Percentiles rank a stretch among this genome's conserved stretches.
These are phyloP conservation scores for Fusarium zealandicum DNA, from an alignment of 2,329 filamentous ascomycete genomes.

Conservation along the genomic window DNA sequence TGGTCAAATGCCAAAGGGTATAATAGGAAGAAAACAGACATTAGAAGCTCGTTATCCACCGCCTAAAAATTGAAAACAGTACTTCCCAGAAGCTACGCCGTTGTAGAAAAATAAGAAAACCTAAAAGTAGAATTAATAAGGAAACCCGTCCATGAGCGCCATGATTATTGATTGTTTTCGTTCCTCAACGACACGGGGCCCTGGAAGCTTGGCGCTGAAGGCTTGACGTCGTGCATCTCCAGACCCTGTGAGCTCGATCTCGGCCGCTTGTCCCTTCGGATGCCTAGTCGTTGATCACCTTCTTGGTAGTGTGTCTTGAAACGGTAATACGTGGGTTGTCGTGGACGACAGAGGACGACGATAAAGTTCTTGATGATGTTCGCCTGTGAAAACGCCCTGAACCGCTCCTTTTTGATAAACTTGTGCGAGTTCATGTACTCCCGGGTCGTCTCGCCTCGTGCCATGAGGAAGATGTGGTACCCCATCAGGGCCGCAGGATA, in stretches of 20 bases:
- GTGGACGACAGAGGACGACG: slow-evolving; percentile 80
- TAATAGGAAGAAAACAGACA: slow-evolving; percentile 36
- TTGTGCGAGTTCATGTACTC: slow-evolving; percentile 98
- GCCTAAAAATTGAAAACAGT: slow-evolving; percentile 29
- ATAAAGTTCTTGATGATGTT: slow-evolving; percentile 79
- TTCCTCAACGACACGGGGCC: slow-evolving; percentile 58
- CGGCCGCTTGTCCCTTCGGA: slow-evolving; percentile 46
- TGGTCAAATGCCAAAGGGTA: slow-evolving; percentile 31
- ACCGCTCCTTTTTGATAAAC: slow-evolving; percentile 89
- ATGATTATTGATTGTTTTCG: slow-evolving; percentile 37
- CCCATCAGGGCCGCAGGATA: slow-evolving; percentile 85
- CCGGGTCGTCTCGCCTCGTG: slow-evolving; percentile 89
- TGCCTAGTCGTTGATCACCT: slow-evolving; percentile 85
- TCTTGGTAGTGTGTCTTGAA: slow-evolving; percentile 81
- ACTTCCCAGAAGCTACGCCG: slow-evolving; percentile 40
- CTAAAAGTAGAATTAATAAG: slow-evolving; percentile 12
- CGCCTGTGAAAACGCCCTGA: slow-evolving; percentile 86
- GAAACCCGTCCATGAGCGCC: slow-evolving; percentile 3
- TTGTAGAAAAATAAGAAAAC: slow-evolving; percentile 10
- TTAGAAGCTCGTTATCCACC: slow-evolving; percentile 26
- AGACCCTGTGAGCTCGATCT: slow-evolving; percentile 71
- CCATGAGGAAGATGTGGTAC: slow-evolving; percentile 93
- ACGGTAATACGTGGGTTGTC: slow-evolving; percentile 85
- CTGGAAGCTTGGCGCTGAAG: slow-evolving; percentile 58
- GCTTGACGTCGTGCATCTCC: slow-evolving; percentile 75